These are phyloP conservation scores for Barnettozyma sp. DNA, from an alignment of 805 yeast species.

Conservation along the genomic window DNA sequence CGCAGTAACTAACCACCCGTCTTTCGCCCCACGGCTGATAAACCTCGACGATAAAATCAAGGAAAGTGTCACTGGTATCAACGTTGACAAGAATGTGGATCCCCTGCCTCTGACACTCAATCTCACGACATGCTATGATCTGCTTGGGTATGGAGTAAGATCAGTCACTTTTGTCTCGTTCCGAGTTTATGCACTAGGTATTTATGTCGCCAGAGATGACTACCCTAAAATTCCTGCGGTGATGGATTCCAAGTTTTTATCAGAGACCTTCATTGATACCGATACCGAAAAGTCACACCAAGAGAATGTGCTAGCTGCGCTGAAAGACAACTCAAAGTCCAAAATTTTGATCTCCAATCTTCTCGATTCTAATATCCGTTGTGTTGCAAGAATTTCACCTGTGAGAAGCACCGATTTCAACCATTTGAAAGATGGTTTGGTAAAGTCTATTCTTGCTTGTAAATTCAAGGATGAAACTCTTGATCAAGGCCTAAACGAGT, in stretches of 20 bases:
- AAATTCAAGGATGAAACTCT: slow-evolving; percentile 41
- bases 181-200: slow-evolving; percentile 82
- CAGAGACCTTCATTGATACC: slow-evolving; percentile 30
- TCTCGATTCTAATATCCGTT: slow-evolving; percentile 50
- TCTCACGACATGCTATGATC: slow-evolving; percentile 35
- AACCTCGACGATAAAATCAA: slow-evolving; percentile 11
- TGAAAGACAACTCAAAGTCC: slow-evolving; percentile 48
- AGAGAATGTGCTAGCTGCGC: slow-evolving; percentile 36
- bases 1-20: not conserved
- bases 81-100: slow-evolving; percentile 43
- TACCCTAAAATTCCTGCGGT: slow-evolving; percentile 32
- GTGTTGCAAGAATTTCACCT: slow-evolving; percentile 75
- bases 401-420: slow-evolving; percentile 85
- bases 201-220: slow-evolving; percentile 67
- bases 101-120: slow-evolving; percentile 29
- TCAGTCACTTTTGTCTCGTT: slow-evolving; percentile 75
- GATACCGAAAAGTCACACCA: slow-evolving; percentile 29
- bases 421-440: slow-evolving; percentile 84
- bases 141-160: slow-evolving; percentile 78
- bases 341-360: slow-evolving; percentile 48
- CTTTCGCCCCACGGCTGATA: slow-evolving; percentile 3
- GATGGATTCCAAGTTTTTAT: slow-evolving; percentile 37
- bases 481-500: slow-evolving; percentile 60
- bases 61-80: slow-evolving; percentile 26
- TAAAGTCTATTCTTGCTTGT: slow-evolving; percentile 68